These are phyloP conservation scores for Candolleomyces aberdarensis DNA, from an alignment of 768 basidiomycete species.

Conservation along the genomic window DNA sequence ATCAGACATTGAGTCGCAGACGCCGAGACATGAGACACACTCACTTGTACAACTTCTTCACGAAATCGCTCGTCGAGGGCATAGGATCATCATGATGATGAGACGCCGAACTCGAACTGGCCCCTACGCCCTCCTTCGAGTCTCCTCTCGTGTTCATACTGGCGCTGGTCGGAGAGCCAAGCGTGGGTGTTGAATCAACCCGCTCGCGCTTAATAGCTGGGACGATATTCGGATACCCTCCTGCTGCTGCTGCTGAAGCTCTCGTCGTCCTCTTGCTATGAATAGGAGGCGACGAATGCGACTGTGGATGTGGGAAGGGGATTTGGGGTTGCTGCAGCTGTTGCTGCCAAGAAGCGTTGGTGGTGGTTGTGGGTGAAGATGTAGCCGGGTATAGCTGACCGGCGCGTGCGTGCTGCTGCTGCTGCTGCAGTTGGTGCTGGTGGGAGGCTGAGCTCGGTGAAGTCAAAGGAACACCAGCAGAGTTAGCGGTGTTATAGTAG, in stretches of 20 bases:
- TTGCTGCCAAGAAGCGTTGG: neutral
- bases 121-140: constrained; percentile 6
- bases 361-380: neutral
- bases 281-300: neutral
- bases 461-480: no score
- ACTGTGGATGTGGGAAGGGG: neutral
- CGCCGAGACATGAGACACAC: constrained; percentile 16
- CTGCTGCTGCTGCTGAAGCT: neutral
- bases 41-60: constrained; percentile 92
- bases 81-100: constrained; percentile 58
- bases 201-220: neutral
- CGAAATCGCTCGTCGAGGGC: constrained; percentile 90
- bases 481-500: no score
- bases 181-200: neutral
- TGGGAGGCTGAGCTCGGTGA: no score
- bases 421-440: neutral
- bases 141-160: neutral
- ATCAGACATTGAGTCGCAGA: neutral
- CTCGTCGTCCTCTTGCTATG: neutral
- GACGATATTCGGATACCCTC: neutral
- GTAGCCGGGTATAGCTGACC: neutral
- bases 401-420: neutral
- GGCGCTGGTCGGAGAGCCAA: neutral
- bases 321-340: neutral
- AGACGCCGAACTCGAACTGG: neutral